Percentiles rank a stretch among this genome's conserved stretches.
These are phyloP conservation scores for Mortierella sp. DNA, from an alignment of 371 early-diverging fungal genomes.

Conservation along the genomic window DNA sequence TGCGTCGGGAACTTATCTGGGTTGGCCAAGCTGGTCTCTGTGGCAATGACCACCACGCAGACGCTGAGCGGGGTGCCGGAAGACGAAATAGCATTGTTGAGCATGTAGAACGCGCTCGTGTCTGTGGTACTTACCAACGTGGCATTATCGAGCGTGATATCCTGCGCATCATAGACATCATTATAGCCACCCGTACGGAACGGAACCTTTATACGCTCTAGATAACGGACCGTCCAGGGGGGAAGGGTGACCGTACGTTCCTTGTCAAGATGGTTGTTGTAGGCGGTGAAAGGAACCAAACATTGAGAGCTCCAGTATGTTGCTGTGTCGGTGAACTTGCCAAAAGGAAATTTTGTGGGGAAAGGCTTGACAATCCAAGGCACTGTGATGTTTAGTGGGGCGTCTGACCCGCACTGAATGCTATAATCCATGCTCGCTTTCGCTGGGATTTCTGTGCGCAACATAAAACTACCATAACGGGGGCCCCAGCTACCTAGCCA, in stretches of 20 bases:
- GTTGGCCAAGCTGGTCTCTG: conserved; percentile 8
- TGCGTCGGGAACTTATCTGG: not conserved
- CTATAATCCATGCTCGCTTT: conserved; percentile 25
- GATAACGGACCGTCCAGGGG: too few relatives aligned
- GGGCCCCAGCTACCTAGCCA: conserved; percentile 18
- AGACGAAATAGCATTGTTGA: conserved; percentile 1
- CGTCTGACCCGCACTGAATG: conserved; percentile 18
- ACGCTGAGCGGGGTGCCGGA: not conserved
- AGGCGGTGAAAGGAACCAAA: conserved; percentile 3
- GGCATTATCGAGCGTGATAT: conserved; percentile 16
- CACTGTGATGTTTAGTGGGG: conserved; percentile 15
- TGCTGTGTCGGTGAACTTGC: conserved; percentile 26
- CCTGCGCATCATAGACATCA: not conserved
- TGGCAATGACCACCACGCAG: conserved; percentile 33
- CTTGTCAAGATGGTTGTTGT: conserved; percentile 1
- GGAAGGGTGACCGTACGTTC: not conserved
- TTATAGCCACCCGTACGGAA: conserved; percentile 1
- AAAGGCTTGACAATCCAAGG: conserved; percentile 29
- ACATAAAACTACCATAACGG: conserved; percentile 24
- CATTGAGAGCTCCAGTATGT: conserved; percentile 36
- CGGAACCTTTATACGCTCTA: conserved; percentile 18
- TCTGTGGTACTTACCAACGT: conserved; percentile 4
- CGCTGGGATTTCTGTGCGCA: conserved; percentile 19
- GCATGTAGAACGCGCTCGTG: conserved; percentile 29
- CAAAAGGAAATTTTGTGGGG: conserved; percentile 7